These are phyloP conservation scores for Ophiostoma tasmaniense DNA, from an alignment of 2,329 filamentous ascomycete genomes.

Conservation along the genomic window DNA sequence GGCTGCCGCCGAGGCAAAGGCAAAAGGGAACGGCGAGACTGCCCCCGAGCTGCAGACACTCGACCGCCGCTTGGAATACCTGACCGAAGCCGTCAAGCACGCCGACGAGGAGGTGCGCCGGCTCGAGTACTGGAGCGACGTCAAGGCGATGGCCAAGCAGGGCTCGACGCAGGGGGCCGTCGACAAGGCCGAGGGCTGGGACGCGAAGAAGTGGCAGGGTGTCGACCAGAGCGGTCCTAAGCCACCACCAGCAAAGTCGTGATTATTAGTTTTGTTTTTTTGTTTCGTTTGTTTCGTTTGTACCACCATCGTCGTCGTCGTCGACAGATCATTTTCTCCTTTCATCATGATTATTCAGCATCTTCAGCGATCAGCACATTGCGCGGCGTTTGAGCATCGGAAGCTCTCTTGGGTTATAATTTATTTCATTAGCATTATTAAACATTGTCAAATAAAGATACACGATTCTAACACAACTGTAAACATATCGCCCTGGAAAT, in stretches of 20 bases:
- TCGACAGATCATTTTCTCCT: background rate
- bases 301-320: background rate
- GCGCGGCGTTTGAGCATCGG: constrained; percentile 1
- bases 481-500: background rate
- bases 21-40: background rate
- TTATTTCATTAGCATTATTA: background rate
- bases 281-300: background rate
- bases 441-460: background rate
- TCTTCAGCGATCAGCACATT: background rate
- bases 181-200: constrained; percentile 36
- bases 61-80: constrained; percentile 48
- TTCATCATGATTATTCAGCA: background rate
- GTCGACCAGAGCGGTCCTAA: constrained; percentile 45
- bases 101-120: constrained; percentile 73
- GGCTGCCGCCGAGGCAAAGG: background rate
- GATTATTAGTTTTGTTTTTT: too few relatives aligned
- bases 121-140: constrained; percentile 82
- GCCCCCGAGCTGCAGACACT: constrained; percentile 4
- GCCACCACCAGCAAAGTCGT: constrained; percentile 24
- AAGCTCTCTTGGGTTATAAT: background rate
- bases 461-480: background rate
- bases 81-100: constrained; percentile 65
- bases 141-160: constrained; percentile 56
- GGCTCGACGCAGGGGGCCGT: constrained; percentile 40
- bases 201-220: constrained; percentile 38